Percentiles rank a stretch among this genome's conserved stretches.
Evolutionary conservation across 1,139 yeast genomes (phyloP).

Genomic region (Geotrichum macrosporum): DNA sequence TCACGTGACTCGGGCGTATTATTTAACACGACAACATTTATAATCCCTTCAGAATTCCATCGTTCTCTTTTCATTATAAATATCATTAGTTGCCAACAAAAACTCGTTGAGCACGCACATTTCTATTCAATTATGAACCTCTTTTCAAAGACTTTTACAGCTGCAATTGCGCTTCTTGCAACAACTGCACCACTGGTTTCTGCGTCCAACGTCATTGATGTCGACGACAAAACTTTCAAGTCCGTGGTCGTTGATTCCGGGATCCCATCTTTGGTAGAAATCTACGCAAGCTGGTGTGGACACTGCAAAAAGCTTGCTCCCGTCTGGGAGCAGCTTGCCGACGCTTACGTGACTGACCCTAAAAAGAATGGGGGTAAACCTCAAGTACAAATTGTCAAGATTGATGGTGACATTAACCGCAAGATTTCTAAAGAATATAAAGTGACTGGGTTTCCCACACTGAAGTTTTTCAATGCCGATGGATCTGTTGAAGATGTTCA

Average conservation of each 20-base stretch:
- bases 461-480: slow-evolving; percentile 49
- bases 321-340: slow-evolving; percentile 58
- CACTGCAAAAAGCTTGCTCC: slow-evolving; percentile 72
- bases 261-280: slow-evolving; percentile 63
- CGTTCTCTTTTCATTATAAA: too few species aligned
- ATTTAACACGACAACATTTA: too few species aligned
- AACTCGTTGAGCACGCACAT: too few species aligned
- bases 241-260: slow-evolving; percentile 52
- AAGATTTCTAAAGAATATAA: slow-evolving; percentile 53
- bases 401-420: slow-evolving; percentile 64
- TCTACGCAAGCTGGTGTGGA: slow-evolving; percentile 80
- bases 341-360: slow-evolving; percentile 38
- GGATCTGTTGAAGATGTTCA: slow-evolving; percentile 31
- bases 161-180: slow-evolving; percentile 7
- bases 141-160: slow-evolving; percentile 4
- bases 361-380: slow-evolving; percentile 36
- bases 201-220: slow-evolving; percentile 42
- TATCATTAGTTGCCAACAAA: too few species aligned
- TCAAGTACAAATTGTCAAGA: slow-evolving; percentile 47
- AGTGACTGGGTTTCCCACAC: slow-evolving; percentile 61
- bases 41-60: too few species aligned
- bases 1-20: too few species aligned
- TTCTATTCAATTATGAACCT: slow-evolving; percentile 11
- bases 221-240: slow-evolving; percentile 50
- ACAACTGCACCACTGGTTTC: slow-evolving; percentile 14